Percentiles rank a stretch among this genome's conserved stretches.
These are phyloP conservation scores for Pestalotiopsis sp. DNA, from an alignment of 2,329 filamentous ascomycete species.

Conservation along the genomic window DNA sequence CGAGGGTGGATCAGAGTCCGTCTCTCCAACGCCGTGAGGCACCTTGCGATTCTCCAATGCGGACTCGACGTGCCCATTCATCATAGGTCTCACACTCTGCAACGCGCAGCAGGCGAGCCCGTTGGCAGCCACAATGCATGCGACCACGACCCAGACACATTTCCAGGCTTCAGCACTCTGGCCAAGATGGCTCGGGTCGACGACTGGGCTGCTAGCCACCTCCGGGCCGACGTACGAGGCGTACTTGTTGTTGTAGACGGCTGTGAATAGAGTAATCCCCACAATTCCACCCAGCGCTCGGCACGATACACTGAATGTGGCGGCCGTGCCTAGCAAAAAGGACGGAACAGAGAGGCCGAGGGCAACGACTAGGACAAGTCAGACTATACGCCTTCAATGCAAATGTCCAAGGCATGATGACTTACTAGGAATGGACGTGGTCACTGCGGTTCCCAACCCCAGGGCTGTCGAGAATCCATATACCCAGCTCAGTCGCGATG, in stretches of 20 bases:
- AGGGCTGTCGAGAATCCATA: slow-evolving; percentile 4
- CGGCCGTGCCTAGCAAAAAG: slow-evolving; percentile 4
- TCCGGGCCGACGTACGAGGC: not conserved
- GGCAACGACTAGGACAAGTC: not conserved
- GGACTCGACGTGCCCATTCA: slow-evolving; percentile 9
- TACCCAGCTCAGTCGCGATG: slow-evolving; percentile 5
- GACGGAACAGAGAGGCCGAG: slow-evolving; percentile 7
- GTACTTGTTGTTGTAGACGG: slow-evolving; percentile 10
- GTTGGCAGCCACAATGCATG: not conserved
- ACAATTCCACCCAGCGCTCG: slow-evolving; percentile 6
- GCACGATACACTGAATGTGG: slow-evolving; percentile 4
- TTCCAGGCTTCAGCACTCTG: slow-evolving; percentile 2
- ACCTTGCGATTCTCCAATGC: slow-evolving; percentile 6
- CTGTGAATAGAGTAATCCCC: slow-evolving; percentile 6
- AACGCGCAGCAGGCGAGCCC: not conserved
- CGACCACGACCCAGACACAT: slow-evolving; percentile 1
- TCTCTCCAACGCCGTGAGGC: not conserved
- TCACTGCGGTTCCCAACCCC: slow-evolving; percentile 4
- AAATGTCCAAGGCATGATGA: not conserved
- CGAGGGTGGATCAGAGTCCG: not conserved
- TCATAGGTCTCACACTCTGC: slow-evolving; percentile 1
- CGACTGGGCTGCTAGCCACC: not conserved
- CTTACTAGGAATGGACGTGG: slow-evolving; percentile 5
- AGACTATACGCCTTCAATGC: not conserved
- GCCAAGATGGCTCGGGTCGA: not conserved